Base-by-base conservation (phyloP, 208 protist genomes). In the Wallacemonas sp. region DNA sequence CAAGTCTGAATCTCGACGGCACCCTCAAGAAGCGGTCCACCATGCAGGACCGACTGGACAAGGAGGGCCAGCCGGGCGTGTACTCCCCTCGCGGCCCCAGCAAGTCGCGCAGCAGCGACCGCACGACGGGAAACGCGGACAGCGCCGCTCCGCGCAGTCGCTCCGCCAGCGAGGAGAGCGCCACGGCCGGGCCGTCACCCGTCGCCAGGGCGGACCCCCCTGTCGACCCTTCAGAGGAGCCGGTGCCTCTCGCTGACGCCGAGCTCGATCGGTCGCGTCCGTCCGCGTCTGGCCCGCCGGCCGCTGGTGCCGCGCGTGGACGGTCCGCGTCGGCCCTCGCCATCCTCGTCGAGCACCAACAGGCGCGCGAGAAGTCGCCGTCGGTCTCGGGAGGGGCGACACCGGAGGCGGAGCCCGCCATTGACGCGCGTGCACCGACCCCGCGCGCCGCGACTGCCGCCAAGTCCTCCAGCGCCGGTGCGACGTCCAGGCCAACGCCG, bases 261-360 rank as follows among this genome's bases (percentile, higher is more conserved):
- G 52, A 59, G 52, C 52, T 59, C 31, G 52, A 59, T 25, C 31
- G 10, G 5, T 12, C 12, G 10, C 52, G 52, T 31, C 31, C 32
- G 3, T 44, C 52, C 20, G 49, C 44, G 55, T 61, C 70, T 0
- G 38, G 54, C 0, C 32, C 50, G 11, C 67, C 71, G 4, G 20
- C 50, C n/a, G 12, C 52, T 5, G 46, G 25, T 38, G 59, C 38
- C 18, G 2, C 54, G 1, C 48, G 65, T 41, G 77, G 72, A 54
- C 70, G 77, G 22, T 63, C 65, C 20, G 62, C 78, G 1, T 76
- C 73, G 7, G 80, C 82, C 0, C 61, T 81, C 31, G 68, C 66
- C 42, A 91, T 82, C 3, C 70, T 93, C n/a, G 64, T 83, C 14
- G 80, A 86, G 31, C 84, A 93, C 46, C 80, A 89, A 45, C 68